A percentile compares a stretch with the other conserved stretches of the same genome.
Conservation (phyloP, 768 basidiomycete genomes). For the Mycena pura region DNA sequence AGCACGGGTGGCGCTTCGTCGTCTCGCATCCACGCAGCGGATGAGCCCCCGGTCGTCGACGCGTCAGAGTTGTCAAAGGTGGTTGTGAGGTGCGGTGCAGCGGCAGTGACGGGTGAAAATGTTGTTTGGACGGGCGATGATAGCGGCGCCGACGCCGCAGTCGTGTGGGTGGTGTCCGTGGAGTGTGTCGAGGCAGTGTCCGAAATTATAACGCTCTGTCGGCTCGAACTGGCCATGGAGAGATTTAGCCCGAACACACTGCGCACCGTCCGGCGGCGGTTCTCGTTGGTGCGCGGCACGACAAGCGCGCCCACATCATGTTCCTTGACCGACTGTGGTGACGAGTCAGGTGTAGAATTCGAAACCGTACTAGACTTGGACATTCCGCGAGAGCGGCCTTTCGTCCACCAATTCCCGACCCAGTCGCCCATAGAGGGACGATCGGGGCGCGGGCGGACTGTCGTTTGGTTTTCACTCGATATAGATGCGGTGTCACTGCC, state of each 20-base stretch:
- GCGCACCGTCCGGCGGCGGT: conserved; percentile 55
- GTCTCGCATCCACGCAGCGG: conserved; percentile 29
- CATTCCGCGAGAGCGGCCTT: conserved; percentile 45
- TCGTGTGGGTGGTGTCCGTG: conserved; percentile 28
- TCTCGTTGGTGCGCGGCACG: conserved; percentile 10
- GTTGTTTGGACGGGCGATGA: conserved; percentile 49
- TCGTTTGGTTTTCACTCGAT: conserved; percentile 23
- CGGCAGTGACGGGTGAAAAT: conserved; percentile 45
- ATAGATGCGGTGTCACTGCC: neutral
- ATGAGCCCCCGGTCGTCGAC: conserved; percentile 26
- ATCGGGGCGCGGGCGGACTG: conserved; percentile 51
- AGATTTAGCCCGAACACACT: conserved; percentile 80
- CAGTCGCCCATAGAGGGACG: conserved; percentile 70
- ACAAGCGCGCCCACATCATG: conserved; percentile 33
- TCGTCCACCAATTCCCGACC: conserved; percentile 80
- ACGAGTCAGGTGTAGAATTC: conserved; percentile 27
- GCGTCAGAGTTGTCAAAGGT: conserved; percentile 39
- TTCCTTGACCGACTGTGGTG: conserved; percentile 10
- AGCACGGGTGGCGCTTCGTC: conserved; percentile 31
- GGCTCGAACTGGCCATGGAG: conserved; percentile 57
- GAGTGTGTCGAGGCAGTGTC: conserved; percentile 48
- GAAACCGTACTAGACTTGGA: conserved; percentile 27
- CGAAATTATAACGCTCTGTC: conserved; percentile 19
- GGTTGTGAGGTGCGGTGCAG: conserved; percentile 53
- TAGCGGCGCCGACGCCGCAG: conserved; percentile 36